These are phyloP conservation scores for Steccherinum ochraceum DNA, from an alignment of 768 basidiomycete genomes.

Conservation along the genomic window DNA sequence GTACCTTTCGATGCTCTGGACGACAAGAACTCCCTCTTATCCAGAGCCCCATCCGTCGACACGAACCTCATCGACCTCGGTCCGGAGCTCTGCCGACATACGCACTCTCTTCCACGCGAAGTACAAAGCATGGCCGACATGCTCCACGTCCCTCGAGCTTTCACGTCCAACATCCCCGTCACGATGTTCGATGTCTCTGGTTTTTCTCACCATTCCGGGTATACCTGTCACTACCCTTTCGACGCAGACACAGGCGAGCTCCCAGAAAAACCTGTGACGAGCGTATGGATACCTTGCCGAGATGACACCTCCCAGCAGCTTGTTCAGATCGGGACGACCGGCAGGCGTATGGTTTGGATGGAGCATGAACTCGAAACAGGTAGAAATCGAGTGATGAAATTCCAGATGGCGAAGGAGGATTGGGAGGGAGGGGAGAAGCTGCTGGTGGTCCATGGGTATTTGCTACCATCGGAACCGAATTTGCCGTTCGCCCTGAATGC, in stretches of 20 bases:
- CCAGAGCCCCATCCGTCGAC: no score
- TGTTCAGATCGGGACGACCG: conserved; percentile 28
- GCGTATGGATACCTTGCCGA: background rate
- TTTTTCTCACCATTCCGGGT: background rate
- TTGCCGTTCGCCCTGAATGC: conserved; percentile 45
- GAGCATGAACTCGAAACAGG: conserved; percentile 45
- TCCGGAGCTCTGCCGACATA: background rate
- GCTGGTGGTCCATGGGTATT: conserved; percentile 18
- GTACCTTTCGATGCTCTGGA: no score
- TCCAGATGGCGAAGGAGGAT: conserved; percentile 29
- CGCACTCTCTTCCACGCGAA: background rate
- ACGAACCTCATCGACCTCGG: background rate
- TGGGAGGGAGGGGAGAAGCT: conserved; percentile 9
- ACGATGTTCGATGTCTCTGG: background rate
- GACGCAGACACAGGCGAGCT: background rate
- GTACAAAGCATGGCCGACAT: background rate
- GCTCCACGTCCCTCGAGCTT: background rate
- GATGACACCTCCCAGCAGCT: conserved; percentile 14
- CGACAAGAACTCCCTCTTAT: no score
- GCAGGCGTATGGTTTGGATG: conserved; percentile 46
- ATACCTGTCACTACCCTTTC: background rate
- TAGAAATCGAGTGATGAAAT: conserved; percentile 44
- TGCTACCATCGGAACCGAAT: conserved; percentile 41
- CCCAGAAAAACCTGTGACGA: background rate
- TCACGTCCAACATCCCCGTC: background rate